Conservation (phyloP, 495 filamentous ascomycete genomes). For the Penicillium fimorum region DNA sequence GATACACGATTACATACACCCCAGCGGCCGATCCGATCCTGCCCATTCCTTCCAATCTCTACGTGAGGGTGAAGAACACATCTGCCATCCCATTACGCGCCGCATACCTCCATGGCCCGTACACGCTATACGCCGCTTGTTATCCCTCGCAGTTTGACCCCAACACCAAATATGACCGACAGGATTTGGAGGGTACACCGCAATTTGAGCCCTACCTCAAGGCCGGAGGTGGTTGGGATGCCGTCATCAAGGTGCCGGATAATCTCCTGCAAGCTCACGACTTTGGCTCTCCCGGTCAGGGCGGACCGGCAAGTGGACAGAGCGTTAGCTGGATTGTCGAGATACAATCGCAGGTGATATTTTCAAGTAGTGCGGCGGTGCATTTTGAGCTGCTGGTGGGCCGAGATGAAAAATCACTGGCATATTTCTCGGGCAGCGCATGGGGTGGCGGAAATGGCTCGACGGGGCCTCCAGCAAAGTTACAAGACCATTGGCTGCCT, state of each 20-base stretch:
- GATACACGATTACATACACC: conserved; percentile 90
- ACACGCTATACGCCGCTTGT: conserved; percentile 81
- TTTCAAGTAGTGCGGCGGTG: conserved; percentile 84
- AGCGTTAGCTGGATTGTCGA: conserved; percentile 88
- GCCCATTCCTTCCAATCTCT: conserved; percentile 72
- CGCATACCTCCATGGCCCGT: conserved; percentile 94
- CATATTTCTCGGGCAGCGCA: conserved; percentile 53
- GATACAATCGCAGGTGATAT: conserved; percentile 86
- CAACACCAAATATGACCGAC: conserved; percentile 64
- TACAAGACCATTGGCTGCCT: conserved; percentile 64
- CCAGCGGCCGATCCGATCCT: conserved; percentile 85
- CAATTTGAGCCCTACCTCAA: conserved; percentile 96
- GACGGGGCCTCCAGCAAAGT: conserved; percentile 65
- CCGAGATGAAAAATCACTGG: conserved; percentile 79
- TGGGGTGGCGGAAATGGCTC: conserved; percentile 45
- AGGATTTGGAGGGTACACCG: conserved; percentile 62
- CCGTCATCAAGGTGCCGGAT: conserved; percentile 72
- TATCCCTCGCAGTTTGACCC: conserved; percentile 79
- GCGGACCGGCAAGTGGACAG: conserved; percentile 30
- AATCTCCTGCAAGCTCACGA: conserved; percentile 34
- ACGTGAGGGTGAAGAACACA: conserved; percentile 88
- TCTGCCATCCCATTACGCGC: conserved; percentile 86
- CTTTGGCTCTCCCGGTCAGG: conserved; percentile 18
- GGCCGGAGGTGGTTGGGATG: conserved; percentile 81
- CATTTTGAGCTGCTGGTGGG: conserved; percentile 84